Evolutionary conservation across 257 asterid genomes (phyloP).

Genomic region (Agastache rugosa): DNA sequence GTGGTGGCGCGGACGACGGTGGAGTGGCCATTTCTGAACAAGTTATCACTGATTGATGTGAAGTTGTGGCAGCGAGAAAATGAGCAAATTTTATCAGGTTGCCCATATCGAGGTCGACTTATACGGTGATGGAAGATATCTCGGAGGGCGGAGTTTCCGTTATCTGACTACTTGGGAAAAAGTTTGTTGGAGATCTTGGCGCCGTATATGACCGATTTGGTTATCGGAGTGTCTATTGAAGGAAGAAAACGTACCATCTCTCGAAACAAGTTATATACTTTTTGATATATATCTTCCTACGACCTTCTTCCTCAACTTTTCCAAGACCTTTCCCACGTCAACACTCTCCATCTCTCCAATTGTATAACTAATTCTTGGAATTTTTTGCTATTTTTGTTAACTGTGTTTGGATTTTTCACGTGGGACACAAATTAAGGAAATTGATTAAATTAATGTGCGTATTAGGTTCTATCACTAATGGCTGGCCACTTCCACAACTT

Average conservation of each 20-base stretch:
- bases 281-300: too few relatives aligned
- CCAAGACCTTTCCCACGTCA: neutral
- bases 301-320: too few relatives aligned
- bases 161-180: too few relatives aligned
- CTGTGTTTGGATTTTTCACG: too few relatives aligned
- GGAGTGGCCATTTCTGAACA: neutral
- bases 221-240: too few relatives aligned
- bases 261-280: too few relatives aligned
- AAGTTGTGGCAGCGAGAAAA: neutral
- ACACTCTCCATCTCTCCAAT: neutral
- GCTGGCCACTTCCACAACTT: neutral
- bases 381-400: too few relatives aligned
- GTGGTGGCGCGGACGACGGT: neutral
- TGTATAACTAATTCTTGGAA: too few relatives aligned
- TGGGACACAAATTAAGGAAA: too few relatives aligned
- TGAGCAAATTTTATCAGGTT: neutral
- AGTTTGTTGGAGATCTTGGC: neutral
- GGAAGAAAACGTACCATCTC: neutral
- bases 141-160: neutral
- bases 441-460: too few relatives aligned
- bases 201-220: neutral
- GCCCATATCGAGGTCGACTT: too few relatives aligned
- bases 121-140: too few relatives aligned
- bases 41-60: neutral
- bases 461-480: neutral